Evolutionary conservation across 2,329 filamentous ascomycete genomes (phyloP), one percentile per base, ranked within the genome.

Genomic region (Arthrobotrys sinensis): DNA sequence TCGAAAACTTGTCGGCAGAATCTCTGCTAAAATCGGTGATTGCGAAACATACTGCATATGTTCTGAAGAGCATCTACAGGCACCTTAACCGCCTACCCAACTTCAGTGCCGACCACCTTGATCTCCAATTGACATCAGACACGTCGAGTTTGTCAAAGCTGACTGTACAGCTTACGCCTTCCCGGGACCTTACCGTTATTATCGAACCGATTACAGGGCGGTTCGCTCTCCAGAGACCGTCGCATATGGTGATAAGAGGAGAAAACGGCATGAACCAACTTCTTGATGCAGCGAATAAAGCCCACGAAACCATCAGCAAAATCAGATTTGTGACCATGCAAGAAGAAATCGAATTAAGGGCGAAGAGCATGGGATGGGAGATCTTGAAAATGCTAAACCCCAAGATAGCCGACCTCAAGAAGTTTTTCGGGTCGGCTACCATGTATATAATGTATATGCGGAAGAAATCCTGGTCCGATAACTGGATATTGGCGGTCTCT

Each of bases 151-250:
- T 78, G n/a, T 72, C 92, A 53, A 86, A 85, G 36, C 86, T 98
- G 66, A 87, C 87, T 36, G 88, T 95, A 81, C 91, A 92, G 80
- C 86, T 97, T 32, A 91, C 92, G 3, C 86, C 87, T n/a, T 86
- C 88, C 28, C 87, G 89, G 69, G 85, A 87, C 43, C 85, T 92
- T 38, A 88, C 86, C 4, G 84, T 97, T 32, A 87, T 89, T 16
- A 87, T 97, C 55, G 93, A 97, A 80, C 90, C 92, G 0, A 89
- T 92, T 28, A 94, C 92, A 0, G 96, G 96, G n/a, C 85, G 87
- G 10, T 91, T 94, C 79, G 89, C 90, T 8, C 84, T 97, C 43
- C 89, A 89, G 72, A 92, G 93, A 77, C 88, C 88, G 63, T 89
- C 89, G 1, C 87, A 86, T 72, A 85, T 88, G 52, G 86, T 88